Conservation (phyloP, 257 asterid species). For the Avicennia marina region DNA sequence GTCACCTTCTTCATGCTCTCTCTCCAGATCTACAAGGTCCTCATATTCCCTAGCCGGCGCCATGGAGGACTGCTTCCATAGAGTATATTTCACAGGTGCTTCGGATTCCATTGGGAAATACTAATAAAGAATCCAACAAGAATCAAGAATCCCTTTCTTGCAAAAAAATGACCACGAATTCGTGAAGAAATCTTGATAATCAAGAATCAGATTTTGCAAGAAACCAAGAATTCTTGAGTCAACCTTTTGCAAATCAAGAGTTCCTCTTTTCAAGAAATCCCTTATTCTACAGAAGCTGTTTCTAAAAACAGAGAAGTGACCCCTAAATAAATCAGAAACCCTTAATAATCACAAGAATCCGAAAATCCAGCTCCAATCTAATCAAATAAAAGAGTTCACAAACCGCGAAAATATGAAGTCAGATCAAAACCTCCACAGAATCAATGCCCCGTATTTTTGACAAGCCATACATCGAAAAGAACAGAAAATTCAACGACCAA, state of each 20-base stretch:
- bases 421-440: constrained; percentile 1
- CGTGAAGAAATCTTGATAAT: neutral
- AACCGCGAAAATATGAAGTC: neutral
- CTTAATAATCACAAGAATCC: neutral
- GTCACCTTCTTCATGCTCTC: constrained; percentile 26
- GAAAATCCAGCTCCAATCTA: neutral
- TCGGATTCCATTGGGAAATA: constrained; percentile 45
- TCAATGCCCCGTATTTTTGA: neutral
- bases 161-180: neutral
- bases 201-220: constrained; percentile 2
- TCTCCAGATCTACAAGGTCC: neutral
- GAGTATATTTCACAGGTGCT: constrained; percentile 33
- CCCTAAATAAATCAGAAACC: neutral
- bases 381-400: neutral
- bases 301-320: neutral
- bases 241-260: neutral
- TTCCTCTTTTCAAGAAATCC: neutral
- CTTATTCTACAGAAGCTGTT: neutral
- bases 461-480: constrained; percentile 15
- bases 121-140: neutral
- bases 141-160: constrained; percentile 2
- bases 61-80: constrained; percentile 90
- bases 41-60: constrained; percentile 65
- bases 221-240: neutral
- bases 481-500: constrained; percentile 12